Base-by-base conservation (phyloP, 169 alveolate genomes). In the Miamiensis avidus region DNA sequence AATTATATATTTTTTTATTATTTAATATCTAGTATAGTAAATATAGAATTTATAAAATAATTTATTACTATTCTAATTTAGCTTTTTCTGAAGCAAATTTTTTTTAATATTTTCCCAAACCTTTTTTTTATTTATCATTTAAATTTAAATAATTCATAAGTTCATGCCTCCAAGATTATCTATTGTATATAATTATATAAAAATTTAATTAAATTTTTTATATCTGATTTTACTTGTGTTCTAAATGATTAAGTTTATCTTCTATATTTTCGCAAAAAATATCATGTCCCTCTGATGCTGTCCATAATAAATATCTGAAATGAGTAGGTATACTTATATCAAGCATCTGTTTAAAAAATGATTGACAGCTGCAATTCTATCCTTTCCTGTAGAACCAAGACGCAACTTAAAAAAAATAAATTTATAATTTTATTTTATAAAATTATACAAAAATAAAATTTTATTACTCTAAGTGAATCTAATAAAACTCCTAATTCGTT, bases 321-420 rank as follows among this genome's bases (percentile, higher is more conserved):
- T 86, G 90, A 15, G 84, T 82, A 34, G 90, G 90, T 11, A 86
- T 75, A 34, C 86, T 81, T 65, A 86, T 81, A 4, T 86, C 90
- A 26, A 86, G 65, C 28, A 86, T 86, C 81, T 86, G 27, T 31
- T 79, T 86, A 31, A 86, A 86, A 86, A 86, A 34, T 81, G 81
- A 64, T 86, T 86, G 15, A 84, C 78, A 64, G 90, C 90, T 49
- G 64, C 81, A 0, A 86, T 77, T 86, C 90, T 79, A 32, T 86
- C 90, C 65, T 86, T 86, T 4, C 90, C 90, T 29, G 83, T 82
- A 0, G 87, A 86, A n/a, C 90, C 90, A 27, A 86, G 83, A 29
- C 90, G 79, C 74, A 86, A n/a, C n/a, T n/a, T n/a, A n/a, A n/a
- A n/a, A n/a, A n/a, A n/a, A n/a, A n/a, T n/a, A n/a, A n/a, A n/a